Base-by-base conservation (phyloP, 345 rosid genomes). In the Heritiera littoralis region DNA sequence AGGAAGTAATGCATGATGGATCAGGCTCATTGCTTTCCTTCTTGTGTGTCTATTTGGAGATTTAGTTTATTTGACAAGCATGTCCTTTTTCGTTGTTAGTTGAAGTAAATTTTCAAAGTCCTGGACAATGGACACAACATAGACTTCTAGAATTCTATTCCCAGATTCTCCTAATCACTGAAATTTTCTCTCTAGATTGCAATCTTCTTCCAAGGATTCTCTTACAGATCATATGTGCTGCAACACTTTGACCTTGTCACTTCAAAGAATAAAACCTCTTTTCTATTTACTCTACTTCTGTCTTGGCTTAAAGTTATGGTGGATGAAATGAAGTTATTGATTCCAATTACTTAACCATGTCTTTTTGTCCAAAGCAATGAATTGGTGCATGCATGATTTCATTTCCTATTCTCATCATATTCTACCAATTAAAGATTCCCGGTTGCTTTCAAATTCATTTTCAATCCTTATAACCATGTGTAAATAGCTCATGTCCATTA, bases 1-100 rank as follows among this genome's bases (percentile, higher is more conserved):
- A 76, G 55, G 81, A 70, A 20, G 72, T 70, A 38, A 40, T 56
- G 73, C 74, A 78, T 51, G 76, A 76, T 38, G 66, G 78, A 63
- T 70, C 6, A 14, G 49, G 13, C 65, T 55, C 51, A 32, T 64
- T 38, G 59, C 65, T 64, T 68, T 60, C 51, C 81, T 59, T 58
- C 75, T 59, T 48, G 52, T 73, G 58, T 66, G 61, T 52, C 71
- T 45, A 55, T 46, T 45, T 59, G 12, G 32, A n/a, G 30, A 17
- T 23, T 66, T 38, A 11, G 40, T 75, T 35, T 43, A 40, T 28
- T 45, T 45, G 41, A 13, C 38, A 75, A 75, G 38, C 23, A 8
- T 75, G 38, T 45, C 69, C 58, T 59, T 28, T 55, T 55, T 40
- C 18, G 2, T 56, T 43, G n/a, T 72, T 70, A 49, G 23, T 72